Evolutionary conservation across 83 land plant species (phyloP), one percentile per base, ranked within the genome.

Genomic region (Picea mariana): DNA sequence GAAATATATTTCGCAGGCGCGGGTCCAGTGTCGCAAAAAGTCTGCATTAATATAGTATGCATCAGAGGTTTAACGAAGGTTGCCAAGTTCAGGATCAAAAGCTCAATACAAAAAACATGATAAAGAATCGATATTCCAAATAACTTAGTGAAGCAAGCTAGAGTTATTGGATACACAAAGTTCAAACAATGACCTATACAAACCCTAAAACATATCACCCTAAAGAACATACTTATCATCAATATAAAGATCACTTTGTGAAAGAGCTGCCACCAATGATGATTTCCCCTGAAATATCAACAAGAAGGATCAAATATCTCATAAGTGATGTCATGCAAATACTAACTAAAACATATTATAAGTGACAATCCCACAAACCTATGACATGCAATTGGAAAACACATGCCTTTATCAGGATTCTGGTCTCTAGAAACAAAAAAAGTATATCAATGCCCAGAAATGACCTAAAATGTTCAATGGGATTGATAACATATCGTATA

Each of bases 1-100:
- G 98, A 78, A 90, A 60, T 12, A 97, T 93, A 81, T 95, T 90
- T 59, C 98, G 91, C 61, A 92, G 65, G 58, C 91, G 94, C 59
- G 98, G 92, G 84, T 97, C 99, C 42, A 97, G 90, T 12, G 99
- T 97, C 78, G 99, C 99, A 93, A 97, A 97, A 62, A 97, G 86
- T 85, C 99, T 97, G 91, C 81, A 83, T 3, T 69, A 83, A 42
- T 8, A 20, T 73, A 59, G 73, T 16, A n/a, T 9, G 75, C 23
- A 60, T 6, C 49, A 34, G 72, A 49, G 2, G 64, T 47, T 27
- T 55, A 83, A 81, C 44, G 13, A 79, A 63, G 47, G 73, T 8
- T 38, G 20, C 23, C 75, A 66, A 38, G 16, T 80, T 80, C 31
- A 27, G 44, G 55, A 16, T 6, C 31, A 20, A 75, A 7, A 75